Percentiles rank a stretch among this genome's conserved stretches.
Conservation (phyloP, 331 rosid species). For the Rosa hybrid region DNA sequence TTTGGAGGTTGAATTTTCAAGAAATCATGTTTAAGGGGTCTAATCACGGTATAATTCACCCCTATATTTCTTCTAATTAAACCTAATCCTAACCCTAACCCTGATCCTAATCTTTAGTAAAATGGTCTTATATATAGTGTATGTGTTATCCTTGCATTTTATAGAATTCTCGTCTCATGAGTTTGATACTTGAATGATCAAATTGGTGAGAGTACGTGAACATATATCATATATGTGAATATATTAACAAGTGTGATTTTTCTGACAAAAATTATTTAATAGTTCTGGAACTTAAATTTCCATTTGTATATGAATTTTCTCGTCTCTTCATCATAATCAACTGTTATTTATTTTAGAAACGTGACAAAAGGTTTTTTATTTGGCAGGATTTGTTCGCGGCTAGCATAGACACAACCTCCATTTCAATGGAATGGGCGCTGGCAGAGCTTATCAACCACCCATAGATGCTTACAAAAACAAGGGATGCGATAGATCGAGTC, state of each 20-base stretch:
- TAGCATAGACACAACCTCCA: constrained; percentile 37
- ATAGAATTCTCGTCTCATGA: no score
- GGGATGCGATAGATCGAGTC: constrained; percentile 36
- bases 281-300: no score
- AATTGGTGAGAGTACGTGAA: no score
- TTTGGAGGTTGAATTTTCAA: constrained; percentile 23
- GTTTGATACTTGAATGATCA: no score
- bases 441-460: constrained; percentile 53
- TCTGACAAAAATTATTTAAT: no score
- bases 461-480: constrained; percentile 24
- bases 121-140: background rate
- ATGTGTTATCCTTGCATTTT: background rate
- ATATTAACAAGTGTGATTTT: no score
- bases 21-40: constrained; percentile 36
- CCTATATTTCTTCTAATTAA: background rate
- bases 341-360: background rate
- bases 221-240: no score
- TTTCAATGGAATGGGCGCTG: constrained; percentile 46
- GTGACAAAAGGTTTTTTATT: background rate
- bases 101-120: background rate
- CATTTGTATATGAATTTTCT: background rate
- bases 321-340: background rate
- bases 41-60: constrained; percentile 34
- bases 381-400: constrained; percentile 44
- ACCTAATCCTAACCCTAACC: background rate